Conservation (phyloP, 169 alveolate genomes). For the Fabrea salina region DNA sequence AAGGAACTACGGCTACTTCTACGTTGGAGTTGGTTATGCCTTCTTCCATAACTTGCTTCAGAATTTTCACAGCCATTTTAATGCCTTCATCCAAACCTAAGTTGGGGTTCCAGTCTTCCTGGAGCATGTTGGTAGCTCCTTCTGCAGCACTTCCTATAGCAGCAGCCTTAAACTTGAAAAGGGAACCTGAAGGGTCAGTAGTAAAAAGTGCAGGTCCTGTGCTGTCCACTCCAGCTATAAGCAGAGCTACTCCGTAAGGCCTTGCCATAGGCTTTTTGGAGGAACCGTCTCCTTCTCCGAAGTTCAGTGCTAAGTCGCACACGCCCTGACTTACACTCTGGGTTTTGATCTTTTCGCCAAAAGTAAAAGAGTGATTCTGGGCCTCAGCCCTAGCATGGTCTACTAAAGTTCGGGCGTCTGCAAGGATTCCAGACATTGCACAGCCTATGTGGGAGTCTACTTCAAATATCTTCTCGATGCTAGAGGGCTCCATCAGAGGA, state of each 20-base stretch:
- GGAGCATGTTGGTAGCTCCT: conserved; percentile 65
- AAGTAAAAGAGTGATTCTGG: conserved; percentile 94
- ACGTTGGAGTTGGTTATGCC: conserved; percentile 91
- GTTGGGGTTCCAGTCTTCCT: conserved; percentile 82
- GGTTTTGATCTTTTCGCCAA: conserved; percentile 92
- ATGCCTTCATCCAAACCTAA: conserved; percentile 92
- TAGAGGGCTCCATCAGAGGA: conserved; percentile 88
- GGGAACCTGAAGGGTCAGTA: conserved; percentile 84
- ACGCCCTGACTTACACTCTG: conserved; percentile 70
- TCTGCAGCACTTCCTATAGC: conserved; percentile 83
- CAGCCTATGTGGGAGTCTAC: conserved; percentile 96
- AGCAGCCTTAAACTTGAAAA: conserved; percentile 75
- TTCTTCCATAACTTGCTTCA: conserved; percentile 98
- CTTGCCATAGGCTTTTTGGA: conserved; percentile 48
- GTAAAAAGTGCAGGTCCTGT: conserved; percentile 70
- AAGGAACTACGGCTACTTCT: conserved; percentile 89
- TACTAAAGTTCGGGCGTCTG: conserved; percentile 97
- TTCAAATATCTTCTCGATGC: conserved; percentile 93
- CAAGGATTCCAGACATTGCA: conserved; percentile 97
- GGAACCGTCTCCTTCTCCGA: conserved; percentile 82
- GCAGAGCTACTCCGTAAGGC: conserved; percentile 82
- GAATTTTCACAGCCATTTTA: conserved; percentile 89
- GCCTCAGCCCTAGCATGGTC: conserved; percentile 98
- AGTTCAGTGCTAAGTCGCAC: conserved; percentile 96
- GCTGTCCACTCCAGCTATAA: conserved; percentile 81